Base-by-base conservation (phyloP, 805 yeast genomes). In the Wickerhamiella alocasiicola region DNA sequence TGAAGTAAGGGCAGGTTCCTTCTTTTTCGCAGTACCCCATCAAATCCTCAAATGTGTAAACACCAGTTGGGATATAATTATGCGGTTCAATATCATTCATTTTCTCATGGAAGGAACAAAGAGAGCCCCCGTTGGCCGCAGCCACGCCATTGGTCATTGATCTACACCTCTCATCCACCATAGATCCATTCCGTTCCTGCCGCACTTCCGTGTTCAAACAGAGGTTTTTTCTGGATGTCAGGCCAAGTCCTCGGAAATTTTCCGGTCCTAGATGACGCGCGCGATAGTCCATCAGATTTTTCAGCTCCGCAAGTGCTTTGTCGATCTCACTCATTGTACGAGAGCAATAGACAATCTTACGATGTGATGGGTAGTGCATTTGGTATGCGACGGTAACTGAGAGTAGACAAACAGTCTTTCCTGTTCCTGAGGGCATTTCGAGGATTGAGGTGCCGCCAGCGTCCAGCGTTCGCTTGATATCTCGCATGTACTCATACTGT, bases 391-490 rank as follows among this genome's bases (percentile, higher is more conserved):
- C 84, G 0, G 97, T 84, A 33, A 91, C 63, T 0, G 97, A 84
- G 23, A 91, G 66, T 56, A 91, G 67, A 0, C 97, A 85, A 3
- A 91, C 81, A 28, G 99, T 91, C 59, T 91, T 91, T 31, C 99
- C 99, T 3, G 99, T 91, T 3, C 99, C 99, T 5, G 99, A 91
- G 50, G 99, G 99, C 99, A 91, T 91, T 64, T 91, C 99, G 55
- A 91, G 61, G 41, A 91, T 85, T 61, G 95, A 81, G 56, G 87
- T 87, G 9, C 98, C 98, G 2, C 96, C 97, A 1, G 81, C 94
- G 66, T 91, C 99, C 39, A 91, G 62, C 1, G 96, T 81, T 55
- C 78, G 76, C 64, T 91, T 91, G 49, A 91, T 80, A 59, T 88
- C 97, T 47, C 91, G 75, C 98, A 91, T 91, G 62, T 91, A 91